Evolutionary conservation across 176 grass and related monocot genomes (phyloP), one percentile per base, ranked within the genome.

Genomic region (Lolium perenne): DNA sequence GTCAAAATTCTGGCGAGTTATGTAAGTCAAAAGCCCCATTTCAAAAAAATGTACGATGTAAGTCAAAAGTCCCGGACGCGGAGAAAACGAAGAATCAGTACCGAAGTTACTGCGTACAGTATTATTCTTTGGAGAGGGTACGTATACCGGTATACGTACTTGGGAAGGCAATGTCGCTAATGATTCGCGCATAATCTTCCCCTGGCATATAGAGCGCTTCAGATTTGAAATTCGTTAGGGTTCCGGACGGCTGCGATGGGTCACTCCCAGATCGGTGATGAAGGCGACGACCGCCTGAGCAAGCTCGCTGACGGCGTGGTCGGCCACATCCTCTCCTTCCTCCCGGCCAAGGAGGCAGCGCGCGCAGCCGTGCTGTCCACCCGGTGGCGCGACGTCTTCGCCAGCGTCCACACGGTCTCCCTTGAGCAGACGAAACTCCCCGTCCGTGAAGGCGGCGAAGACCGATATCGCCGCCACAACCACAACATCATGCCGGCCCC

Each of bases 321-420:
- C 0, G 78, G 78, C 78, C 57, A 74, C 57, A n/a, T 87, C 66
- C 69, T 87, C 3, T 74, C 85, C 8, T 87, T 87, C 69, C 85
- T 87, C 20, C 41, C 69, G 4, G 20, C 69, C 69, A 23, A 47
- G 10, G 69, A 72, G 41, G 69, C 41, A 20, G 15, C n/a, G 0
- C 54, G 76, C 0, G 41, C 65, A 2, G 25, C 76, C 11, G 0
- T 1, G 66, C 76, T 86, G 6, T 80, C 65, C 2, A 22, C 20
- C 69, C 54, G 77, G 23, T 86, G 55, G 66, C 77, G 54, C 55
- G 53, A 41, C 55, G 43, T 80, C 12, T 62, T 48, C 38, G 16
- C 50, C 16, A 8, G 23, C 38, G 84, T 86, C 64, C 76, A 86
- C 84, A 71, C 84, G 4, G 16, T 86, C 16, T 47, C 64, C 10